Evolutionary conservation across 2,329 filamentous ascomycete genomes (phyloP).

Genomic region (Alternaria brassicae): DNA sequence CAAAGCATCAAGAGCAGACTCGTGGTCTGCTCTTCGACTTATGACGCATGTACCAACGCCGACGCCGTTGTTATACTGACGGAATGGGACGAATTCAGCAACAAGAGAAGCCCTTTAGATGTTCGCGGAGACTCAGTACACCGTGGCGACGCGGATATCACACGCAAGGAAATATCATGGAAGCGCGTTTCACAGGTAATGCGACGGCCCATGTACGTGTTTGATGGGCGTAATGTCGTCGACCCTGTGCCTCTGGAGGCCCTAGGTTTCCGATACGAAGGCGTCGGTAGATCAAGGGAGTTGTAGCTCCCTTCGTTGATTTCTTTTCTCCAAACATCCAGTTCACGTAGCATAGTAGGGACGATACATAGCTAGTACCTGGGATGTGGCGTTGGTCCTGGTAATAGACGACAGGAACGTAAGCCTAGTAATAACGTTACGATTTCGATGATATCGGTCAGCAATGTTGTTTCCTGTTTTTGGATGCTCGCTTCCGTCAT

Average conservation of each 20-base stretch:
- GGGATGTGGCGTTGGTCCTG: background rate
- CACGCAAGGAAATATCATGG: slow-evolving; percentile 3
- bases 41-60: background rate
- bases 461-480: background rate
- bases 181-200: slow-evolving; percentile 5
- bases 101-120: background rate
- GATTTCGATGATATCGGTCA: background rate
- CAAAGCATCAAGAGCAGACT: background rate
- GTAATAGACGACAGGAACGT: background rate
- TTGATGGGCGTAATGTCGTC: slow-evolving; percentile 7
- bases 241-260: slow-evolving; percentile 6
- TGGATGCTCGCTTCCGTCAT: background rate
- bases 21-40: slow-evolving; percentile 1
- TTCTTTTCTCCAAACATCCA: background rate
- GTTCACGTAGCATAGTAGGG: background rate
- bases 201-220: slow-evolving; percentile 7
- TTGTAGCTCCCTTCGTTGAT: background rate
- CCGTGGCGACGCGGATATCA: background rate
- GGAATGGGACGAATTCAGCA: slow-evolving; percentile 5
- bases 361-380: background rate
- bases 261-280: slow-evolving; percentile 5
- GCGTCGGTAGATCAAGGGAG: slow-evolving; percentile 1
- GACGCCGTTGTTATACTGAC: slow-evolving; percentile 4
- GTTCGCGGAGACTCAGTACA: background rate
- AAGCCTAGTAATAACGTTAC: background rate